These are phyloP conservation scores for Solanum gandarillasii DNA, from an alignment of 257 asterid genomes.

Conservation along the genomic window DNA sequence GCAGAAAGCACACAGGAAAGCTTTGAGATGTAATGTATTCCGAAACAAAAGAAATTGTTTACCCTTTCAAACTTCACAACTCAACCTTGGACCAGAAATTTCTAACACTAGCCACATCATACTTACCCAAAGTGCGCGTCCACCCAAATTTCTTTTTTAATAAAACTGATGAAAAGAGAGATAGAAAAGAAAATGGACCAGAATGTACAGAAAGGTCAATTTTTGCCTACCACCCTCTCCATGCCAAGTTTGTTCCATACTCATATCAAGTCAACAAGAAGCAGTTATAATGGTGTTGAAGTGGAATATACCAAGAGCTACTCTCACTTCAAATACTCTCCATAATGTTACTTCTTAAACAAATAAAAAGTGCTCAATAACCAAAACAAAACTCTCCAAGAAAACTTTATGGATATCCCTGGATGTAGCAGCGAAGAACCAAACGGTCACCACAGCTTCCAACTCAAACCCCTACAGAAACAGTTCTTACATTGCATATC, in stretches of 20 bases:
- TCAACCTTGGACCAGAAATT: neutral
- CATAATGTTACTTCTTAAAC: neutral
- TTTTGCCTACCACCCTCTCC: neutral
- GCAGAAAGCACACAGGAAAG: slow-evolving; percentile 1
- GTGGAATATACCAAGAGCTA: neutral
- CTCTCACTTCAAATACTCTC: neutral
- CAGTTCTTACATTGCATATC: neutral
- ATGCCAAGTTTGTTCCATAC: neutral
- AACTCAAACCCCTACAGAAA: neutral
- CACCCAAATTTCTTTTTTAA: neutral
- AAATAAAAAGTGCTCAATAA: neutral
- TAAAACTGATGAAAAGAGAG: neutral
- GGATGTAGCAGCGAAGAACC: neutral
- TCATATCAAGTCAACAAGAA: neutral
- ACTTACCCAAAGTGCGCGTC: neutral
- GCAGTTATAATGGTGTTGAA: neutral
- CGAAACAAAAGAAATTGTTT: neutral
- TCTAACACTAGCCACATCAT: neutral
- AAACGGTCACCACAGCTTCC: neutral
- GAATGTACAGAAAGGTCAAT: neutral
- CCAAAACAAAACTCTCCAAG: neutral
- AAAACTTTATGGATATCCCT: neutral
- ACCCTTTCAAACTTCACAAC: neutral
- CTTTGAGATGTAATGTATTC: neutral
- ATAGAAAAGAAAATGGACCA: neutral